Evolutionary conservation across 2,329 filamentous ascomycete genomes (phyloP).

Genomic region (Botrytis aclada): DNA sequence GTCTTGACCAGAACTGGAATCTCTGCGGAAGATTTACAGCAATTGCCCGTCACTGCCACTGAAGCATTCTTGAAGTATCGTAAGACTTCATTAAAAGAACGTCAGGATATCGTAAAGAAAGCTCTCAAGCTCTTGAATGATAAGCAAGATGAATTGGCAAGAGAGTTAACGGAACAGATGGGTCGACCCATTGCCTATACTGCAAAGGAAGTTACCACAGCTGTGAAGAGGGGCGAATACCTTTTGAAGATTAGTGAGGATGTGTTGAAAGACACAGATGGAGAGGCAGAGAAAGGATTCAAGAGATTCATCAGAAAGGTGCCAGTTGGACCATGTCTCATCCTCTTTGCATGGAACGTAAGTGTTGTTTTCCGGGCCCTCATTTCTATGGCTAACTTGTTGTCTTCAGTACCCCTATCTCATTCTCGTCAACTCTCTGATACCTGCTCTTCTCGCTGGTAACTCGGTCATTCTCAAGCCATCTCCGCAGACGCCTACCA

Average conservation of each 20-base stretch:
- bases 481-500: slow-evolving; percentile 89
- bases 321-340: slow-evolving; percentile 80
- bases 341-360: slow-evolving; percentile 96
- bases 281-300: slow-evolving; percentile 83
- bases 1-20: slow-evolving; percentile 76
- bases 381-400: slow-evolving; percentile 21
- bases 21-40: slow-evolving; percentile 65
- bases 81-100: slow-evolving; percentile 68
- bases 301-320: slow-evolving; percentile 86
- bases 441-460: slow-evolving; percentile 86
- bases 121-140: slow-evolving; percentile 69
- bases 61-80: slow-evolving; percentile 75
- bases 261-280: slow-evolving; percentile 73
- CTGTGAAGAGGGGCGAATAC: slow-evolving; percentile 81
- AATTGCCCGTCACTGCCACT: slow-evolving; percentile 68
- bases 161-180: slow-evolving; percentile 92
- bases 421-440: slow-evolving; percentile 85
- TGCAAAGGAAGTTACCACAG: slow-evolving; percentile 78
- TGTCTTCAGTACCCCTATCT: slow-evolving; percentile 79
- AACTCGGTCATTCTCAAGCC: slow-evolving; percentile 94
- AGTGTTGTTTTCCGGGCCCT: slow-evolving; percentile 40
- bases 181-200: slow-evolving; percentile 87
- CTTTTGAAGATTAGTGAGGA: slow-evolving; percentile 80
- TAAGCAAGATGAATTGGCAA: slow-evolving; percentile 75
- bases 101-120: slow-evolving; percentile 77